Conservation (phyloP, 108 stramenopile species). For the Cyclostephanos invisitatus region DNA sequence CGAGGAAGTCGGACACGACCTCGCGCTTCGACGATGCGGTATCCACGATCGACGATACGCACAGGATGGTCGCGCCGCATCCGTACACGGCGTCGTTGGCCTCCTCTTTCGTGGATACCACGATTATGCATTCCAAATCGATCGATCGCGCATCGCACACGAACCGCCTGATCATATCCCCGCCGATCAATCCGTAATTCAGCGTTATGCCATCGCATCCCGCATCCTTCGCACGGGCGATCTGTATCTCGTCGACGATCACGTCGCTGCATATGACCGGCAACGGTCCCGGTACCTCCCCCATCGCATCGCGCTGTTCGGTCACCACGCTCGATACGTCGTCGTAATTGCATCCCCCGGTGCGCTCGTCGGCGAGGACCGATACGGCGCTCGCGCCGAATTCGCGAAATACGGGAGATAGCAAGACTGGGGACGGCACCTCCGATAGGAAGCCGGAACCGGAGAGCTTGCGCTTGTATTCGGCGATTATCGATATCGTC, state of each 20-base stretch:
- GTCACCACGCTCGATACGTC: constrained; percentile 61
- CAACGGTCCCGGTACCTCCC: constrained; percentile 80
- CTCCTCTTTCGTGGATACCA: constrained; percentile 64
- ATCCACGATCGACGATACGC: constrained; percentile 47
- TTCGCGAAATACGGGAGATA: constrained; percentile 74
- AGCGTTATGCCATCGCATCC: constrained; percentile 68
- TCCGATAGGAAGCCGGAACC: constrained; percentile 38
- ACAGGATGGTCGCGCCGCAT: constrained; percentile 59
- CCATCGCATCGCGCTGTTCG: constrained; percentile 70
- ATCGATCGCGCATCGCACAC: constrained; percentile 51
- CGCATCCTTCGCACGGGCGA: constrained; percentile 60
- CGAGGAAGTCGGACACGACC: constrained; percentile 44
- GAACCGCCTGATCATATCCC: constrained; percentile 47
- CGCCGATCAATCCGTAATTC: constrained; percentile 52
- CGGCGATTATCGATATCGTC: constrained; percentile 86
- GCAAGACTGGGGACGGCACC: constrained; percentile 31
- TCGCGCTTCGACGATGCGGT: constrained; percentile 52
- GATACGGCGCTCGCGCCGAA: constrained; percentile 80
- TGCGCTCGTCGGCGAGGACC: constrained; percentile 76
- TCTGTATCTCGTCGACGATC: constrained; percentile 84
- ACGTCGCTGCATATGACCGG: constrained; percentile 78
- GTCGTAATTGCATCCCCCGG: constrained; percentile 80
- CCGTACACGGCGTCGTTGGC: constrained; percentile 69
- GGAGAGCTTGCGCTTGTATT: constrained; percentile 79
- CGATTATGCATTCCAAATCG: constrained; percentile 65